phyloP scores from a whole-genome alignment of 805 yeast species.

The Saccharomycopsis guyanensis region DNA sequence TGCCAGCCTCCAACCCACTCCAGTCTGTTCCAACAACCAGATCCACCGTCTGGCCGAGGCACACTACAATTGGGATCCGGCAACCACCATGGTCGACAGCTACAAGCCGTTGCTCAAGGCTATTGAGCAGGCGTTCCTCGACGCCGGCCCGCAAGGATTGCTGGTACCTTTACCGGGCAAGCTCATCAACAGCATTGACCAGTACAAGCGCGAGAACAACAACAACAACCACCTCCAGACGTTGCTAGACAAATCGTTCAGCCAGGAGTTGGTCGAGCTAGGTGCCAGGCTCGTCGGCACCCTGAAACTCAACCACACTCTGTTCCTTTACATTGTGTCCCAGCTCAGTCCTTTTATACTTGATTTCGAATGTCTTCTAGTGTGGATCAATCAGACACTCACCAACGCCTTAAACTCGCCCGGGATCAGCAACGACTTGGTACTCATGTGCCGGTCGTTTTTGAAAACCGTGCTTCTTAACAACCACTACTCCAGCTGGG shows the following conservation, averaged over 20 bases:
- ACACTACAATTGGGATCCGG: too few species aligned
- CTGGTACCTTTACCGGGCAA: slow-evolving; percentile 6
- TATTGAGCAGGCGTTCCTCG: slow-evolving; percentile 11
- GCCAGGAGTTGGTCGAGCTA: slow-evolving; percentile 7
- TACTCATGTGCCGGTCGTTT: slow-evolving; percentile 2
- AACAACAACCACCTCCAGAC: slow-evolving; percentile 5
- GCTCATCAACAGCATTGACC: slow-evolving; percentile 4
- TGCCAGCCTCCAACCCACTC: too few species aligned
- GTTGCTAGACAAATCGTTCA: slow-evolving; percentile 3
- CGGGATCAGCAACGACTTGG: slow-evolving; percentile 17
- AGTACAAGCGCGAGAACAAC: slow-evolving; percentile 4
- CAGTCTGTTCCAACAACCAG: too few species aligned
- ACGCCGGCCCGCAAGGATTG: background rate
- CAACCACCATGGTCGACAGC: too few species aligned
- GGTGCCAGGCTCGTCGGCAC: slow-evolving; percentile 1
- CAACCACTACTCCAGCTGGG: background rate
- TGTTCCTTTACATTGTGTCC: slow-evolving; percentile 12
- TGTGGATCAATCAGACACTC: slow-evolving; percentile 18
- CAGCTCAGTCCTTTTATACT: slow-evolving; percentile 10
- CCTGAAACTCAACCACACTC: slow-evolving; percentile 10
- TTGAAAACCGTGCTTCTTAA: background rate
- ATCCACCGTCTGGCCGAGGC: too few species aligned
- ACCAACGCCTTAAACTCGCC: slow-evolving; percentile 21
- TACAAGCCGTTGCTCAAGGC: slow-evolving; percentile 10
- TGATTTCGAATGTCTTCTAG: slow-evolving; percentile 6